Evolutionary conservation across 768 basidiomycete species (phyloP).

Genomic region (Amanita phalloides): DNA sequence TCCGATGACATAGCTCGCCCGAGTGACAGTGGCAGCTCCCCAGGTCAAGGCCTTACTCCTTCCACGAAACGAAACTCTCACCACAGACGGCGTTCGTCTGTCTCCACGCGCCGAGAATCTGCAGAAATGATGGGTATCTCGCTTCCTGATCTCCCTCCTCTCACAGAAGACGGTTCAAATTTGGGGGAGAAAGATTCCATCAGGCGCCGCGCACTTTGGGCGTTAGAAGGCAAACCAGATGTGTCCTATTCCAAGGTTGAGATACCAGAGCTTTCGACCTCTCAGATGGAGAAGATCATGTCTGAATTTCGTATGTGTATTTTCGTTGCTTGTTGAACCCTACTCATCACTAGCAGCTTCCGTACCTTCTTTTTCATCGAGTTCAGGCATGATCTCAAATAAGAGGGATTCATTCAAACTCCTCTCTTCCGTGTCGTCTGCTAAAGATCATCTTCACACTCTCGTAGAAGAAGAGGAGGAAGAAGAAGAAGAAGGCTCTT

Average conservation of each 20-base stretch:
- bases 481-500: constrained; percentile 41
- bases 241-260: constrained; percentile 66
- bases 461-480: constrained; percentile 84
- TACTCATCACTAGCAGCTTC: constrained; percentile 28
- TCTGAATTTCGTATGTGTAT: constrained; percentile 68
- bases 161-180: constrained; percentile 57
- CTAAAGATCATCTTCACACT: constrained; percentile 71
- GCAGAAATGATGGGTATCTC: constrained; percentile 85
- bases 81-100: constrained; percentile 77
- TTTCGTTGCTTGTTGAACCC: constrained; percentile 7
- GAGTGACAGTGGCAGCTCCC: not conserved
- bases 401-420: constrained; percentile 83
- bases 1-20: not conserved
- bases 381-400: constrained; percentile 25
- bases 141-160: constrained; percentile 52
- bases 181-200: constrained; percentile 69
- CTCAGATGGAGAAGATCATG: constrained; percentile 42
- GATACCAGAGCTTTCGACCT: constrained; percentile 66
- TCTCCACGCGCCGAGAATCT: constrained; percentile 84
- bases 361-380: constrained; percentile 48
- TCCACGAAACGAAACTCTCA: constrained; percentile 63
- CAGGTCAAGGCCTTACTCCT: constrained; percentile 12
- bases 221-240: constrained; percentile 78
- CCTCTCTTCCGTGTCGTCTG: constrained; percentile 43
- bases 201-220: constrained; percentile 73